Base-by-base conservation (phyloP, 176 grass and related monocot species). In the Thinopyrum elongatum region DNA sequence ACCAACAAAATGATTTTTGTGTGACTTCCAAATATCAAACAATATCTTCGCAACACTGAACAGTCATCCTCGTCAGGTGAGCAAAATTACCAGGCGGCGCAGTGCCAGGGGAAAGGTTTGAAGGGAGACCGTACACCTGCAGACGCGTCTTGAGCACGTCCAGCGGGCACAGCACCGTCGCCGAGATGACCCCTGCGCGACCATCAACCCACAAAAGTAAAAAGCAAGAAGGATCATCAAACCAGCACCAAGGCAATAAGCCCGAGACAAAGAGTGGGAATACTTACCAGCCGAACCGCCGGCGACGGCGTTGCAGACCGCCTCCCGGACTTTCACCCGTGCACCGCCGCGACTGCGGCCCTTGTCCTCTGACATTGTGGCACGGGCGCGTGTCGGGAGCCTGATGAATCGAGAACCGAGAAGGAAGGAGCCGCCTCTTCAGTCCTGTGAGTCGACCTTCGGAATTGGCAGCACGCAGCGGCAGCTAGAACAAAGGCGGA, bases 131-230 rank as follows among this genome's bases (percentile, higher is more conserved):
- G 77, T 97, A 91, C 46, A 97, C 95, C 89, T 97, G 95, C 76
- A 97, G 85, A 82, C 95, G 75, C 38, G 95, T 97, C 86, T 97
- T 97, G 76, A 97, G 88, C 90, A 97, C 92, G 78, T 97, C 95
- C 76, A 97, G 65, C 19, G 95, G 95, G 82, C 95, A 97, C 22
- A 97, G 82, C 58, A 97, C 90, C 28, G 91, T 92, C 7, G 95
- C 92, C 2, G 95, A 93, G 34, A 97, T 91, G 42, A 76, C 65
- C 72, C 95, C 95, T 97, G 79, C n/a, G 23, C 26, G 13, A 74
- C 21, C 30, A 63, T 4, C 17, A 38, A 44, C 61, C 7, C 41
- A 42, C 30, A 73, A 5, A 71, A 42, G 23, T 49, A 49, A 53
- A 23, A 80, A 74, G 74, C 19, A 14, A 8, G 21, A 80, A 41